These are phyloP conservation scores for Candida stauntonica DNA, from an alignment of 805 yeast genomes.

Conservation along the genomic window DNA sequence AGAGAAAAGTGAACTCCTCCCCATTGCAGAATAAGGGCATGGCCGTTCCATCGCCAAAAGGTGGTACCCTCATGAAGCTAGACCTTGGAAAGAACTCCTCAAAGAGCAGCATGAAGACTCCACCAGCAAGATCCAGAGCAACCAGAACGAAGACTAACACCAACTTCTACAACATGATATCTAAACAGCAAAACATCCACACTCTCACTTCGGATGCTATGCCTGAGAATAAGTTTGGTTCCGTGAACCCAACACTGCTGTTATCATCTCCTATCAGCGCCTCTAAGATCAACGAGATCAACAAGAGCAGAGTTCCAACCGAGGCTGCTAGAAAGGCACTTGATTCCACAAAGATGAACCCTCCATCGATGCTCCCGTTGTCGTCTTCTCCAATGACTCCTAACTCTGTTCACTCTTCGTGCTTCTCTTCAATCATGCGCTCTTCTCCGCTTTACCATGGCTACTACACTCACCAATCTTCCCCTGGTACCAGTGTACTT, in stretches of 20 bases:
- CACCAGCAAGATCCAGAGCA: constrained; percentile 1
- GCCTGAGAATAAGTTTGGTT: constrained; percentile 1
- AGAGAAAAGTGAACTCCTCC: constrained; percentile 8
- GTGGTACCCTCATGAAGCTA: constrained; percentile 23
- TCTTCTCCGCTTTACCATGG: constrained; percentile 30
- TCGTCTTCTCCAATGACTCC: constrained; percentile 27
- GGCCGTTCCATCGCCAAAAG: constrained; percentile 26
- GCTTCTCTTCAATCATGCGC: constrained; percentile 28
- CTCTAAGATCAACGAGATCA: constrained; percentile 12
- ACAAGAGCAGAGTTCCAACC: constrained; percentile 12
- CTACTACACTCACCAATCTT: constrained; percentile 23
- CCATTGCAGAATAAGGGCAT: constrained; percentile 14
- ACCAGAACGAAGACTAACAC: constrained; percentile 6
- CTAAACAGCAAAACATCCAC: constrained; percentile 24
- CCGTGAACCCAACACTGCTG: constrained; percentile 25
- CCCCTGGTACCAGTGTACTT: constrained; percentile 20
- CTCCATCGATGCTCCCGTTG: constrained; percentile 4
- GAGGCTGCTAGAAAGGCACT: constrained; percentile 2
- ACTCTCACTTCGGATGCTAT: constrained; percentile 9
- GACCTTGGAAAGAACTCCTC: constrained; percentile 3
- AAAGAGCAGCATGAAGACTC: constrained; percentile 2
- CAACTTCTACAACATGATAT: constrained; percentile 11
- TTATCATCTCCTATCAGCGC: constrained; percentile 26
- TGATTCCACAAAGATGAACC: background rate
- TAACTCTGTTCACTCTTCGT: constrained; percentile 20